Evolutionary conservation across 257 asterid species (phyloP), one percentile per base, ranked within the genome.

Genomic region (Solanum chilense): DNA sequence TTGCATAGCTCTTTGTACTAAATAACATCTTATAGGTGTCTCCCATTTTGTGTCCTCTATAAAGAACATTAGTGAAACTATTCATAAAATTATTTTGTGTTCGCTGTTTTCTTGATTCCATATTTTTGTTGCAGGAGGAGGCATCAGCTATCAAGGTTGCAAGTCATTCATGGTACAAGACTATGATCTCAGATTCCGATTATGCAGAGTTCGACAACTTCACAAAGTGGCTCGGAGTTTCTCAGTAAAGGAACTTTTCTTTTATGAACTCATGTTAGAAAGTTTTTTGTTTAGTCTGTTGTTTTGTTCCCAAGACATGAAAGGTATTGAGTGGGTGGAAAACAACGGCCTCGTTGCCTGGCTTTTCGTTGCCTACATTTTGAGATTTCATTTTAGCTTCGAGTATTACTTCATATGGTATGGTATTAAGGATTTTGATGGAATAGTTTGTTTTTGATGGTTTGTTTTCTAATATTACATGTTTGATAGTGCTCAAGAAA

Each of bases 211-310:
- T 96, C 9, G 99, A 96, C 12, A 91, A 89, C 88, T 96, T 96
- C 94, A 21, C 98, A 2, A 96, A 96, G 91, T 96, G 99, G 99
- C 89, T 96, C 86, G 99, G 98, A 1, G 98, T 89, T 14, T 88
- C 96, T 2, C 93, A 94, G 98, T 94, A 84, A 92, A 86, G 21
- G 33, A 35, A 37, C 56, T 49, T 90, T 8, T 3, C 83, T 77
- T 77, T 14, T 77, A 2, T 77, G 83, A n/a, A 44, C 27, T 25
- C 66, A 78, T 45, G 64, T 47, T 80, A 80, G 84, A 80, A 27
- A 78, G 66, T 3, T 9, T 78, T 78, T 47, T 78, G 66, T 80
- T 80, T 45, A 80, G 66, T 80, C 42, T 80, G 84, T 1, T 45
- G 27, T 80, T 47, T 80, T 80, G 84, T 45, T 80, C 31, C 84